These are phyloP conservation scores for Alternaria conjuncta DNA, from an alignment of 2,329 filamentous ascomycete genomes.

Conservation along the genomic window DNA sequence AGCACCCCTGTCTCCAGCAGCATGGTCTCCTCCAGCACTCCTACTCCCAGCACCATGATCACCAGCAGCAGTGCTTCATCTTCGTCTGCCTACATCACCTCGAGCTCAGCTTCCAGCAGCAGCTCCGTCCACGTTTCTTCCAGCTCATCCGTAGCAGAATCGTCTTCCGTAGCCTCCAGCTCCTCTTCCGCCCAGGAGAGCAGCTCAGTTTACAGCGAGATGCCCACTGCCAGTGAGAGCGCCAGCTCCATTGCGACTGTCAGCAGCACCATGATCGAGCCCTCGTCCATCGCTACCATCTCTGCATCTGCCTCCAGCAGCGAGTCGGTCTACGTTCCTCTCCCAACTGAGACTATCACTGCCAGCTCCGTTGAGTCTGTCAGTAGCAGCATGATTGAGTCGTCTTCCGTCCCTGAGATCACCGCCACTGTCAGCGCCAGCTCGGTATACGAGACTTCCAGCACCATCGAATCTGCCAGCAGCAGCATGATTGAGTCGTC, in stretches of 20 bases:
- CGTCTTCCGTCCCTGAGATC: background rate
- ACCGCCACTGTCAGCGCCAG: background rate
- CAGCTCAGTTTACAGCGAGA: conserved; percentile 7
- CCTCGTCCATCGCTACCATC: background rate
- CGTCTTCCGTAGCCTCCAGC: background rate
- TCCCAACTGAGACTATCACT: background rate
- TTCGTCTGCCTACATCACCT: conserved; percentile 5
- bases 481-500: background rate
- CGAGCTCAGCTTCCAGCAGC: background rate
- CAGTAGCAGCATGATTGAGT: background rate
- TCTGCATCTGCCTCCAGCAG: background rate
- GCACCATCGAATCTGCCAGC: background rate
- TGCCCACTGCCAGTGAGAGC: background rate
- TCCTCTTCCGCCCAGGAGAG: background rate
- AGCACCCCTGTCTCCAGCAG: background rate
- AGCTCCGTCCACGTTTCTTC: background rate
- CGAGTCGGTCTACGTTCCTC: background rate
- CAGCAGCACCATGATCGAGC: conserved; percentile 5
- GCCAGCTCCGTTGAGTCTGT: background rate
- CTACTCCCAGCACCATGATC: background rate
- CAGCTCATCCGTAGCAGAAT: background rate
- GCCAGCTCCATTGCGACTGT: background rate
- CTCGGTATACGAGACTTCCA: background rate
- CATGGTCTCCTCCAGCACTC: background rate
- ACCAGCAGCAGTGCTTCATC: conserved; percentile 1